These are phyloP conservation scores for Platanthera guangdongensis DNA, from an alignment of 106 monocot genomes.

Conservation along the genomic window DNA sequence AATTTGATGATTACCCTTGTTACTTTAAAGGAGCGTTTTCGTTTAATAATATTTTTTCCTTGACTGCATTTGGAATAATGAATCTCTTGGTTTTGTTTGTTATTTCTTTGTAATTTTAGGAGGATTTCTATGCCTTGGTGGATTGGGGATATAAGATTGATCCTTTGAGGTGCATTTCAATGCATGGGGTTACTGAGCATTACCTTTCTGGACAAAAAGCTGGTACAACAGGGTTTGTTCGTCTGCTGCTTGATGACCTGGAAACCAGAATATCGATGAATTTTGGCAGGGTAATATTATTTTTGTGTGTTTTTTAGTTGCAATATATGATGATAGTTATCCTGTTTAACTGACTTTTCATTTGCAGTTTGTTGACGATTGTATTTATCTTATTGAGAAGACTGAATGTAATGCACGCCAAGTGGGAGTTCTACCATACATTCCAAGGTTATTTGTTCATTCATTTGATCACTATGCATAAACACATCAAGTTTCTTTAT, in stretches of 20 bases:
- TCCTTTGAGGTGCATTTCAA: conserved; percentile 83
- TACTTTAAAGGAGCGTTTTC: neutral
- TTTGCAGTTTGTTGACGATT: conserved; percentile 88
- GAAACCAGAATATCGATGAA: conserved; percentile 63
- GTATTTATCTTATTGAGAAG: conserved; percentile 84
- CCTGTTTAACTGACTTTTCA: conserved; percentile 11
- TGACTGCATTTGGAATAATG: neutral
- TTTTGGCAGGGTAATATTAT: conserved; percentile 49
- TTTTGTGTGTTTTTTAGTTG: neutral
- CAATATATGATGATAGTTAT: neutral
- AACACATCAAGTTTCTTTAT: neutral
- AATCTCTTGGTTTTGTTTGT: neutral
- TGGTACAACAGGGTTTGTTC: conserved; percentile 87
- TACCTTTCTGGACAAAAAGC: conserved; percentile 96
- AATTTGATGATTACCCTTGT: neutral
- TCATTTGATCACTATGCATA: neutral
- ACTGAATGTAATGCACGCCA: conserved; percentile 69
- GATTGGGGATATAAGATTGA: conserved; percentile 93
- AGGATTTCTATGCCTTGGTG: conserved; percentile 83
- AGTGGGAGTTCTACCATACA: conserved; percentile 75
- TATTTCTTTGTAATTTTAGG: conserved; percentile 30
- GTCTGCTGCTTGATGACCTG: conserved; percentile 76
- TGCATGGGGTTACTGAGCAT: conserved; percentile 94
- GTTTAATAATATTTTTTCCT: neutral
- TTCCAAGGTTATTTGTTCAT: conserved; percentile 52